Conservation (phyloP, 192 early-diverging fungal genomes). For the Dispira simplex region DNA sequence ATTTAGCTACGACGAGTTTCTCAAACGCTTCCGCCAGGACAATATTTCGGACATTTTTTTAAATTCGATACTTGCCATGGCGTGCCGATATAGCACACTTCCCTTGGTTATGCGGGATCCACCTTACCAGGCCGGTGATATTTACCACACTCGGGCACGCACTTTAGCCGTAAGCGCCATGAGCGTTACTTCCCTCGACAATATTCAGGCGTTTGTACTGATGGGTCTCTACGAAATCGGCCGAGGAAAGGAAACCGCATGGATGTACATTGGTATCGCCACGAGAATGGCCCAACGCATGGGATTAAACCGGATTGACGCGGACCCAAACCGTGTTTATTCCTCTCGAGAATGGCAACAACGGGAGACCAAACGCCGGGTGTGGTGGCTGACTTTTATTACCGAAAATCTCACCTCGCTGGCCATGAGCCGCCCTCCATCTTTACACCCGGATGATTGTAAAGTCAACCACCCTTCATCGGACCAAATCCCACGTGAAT, state of each 20-base stretch:
- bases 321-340: not conserved
- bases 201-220: conserved; percentile 6
- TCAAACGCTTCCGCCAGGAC: not conserved
- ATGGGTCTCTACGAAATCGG: conserved; percentile 9
- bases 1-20: not conserved
- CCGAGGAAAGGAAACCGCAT: conserved; percentile 9
- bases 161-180: not conserved
- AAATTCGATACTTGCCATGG: not conserved
- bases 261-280: conserved; percentile 12
- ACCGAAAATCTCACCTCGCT: conserved; percentile 10
- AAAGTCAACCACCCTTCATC: conserved; percentile 5
- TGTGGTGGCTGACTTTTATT: conserved; percentile 11
- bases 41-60: conserved; percentile 2
- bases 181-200: conserved; percentile 4
- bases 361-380: not conserved
- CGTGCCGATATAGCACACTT: not conserved
- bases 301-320: conserved; percentile 6
- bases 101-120: conserved; percentile 3
- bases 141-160: not conserved
- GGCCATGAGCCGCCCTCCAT: conserved; percentile 7
- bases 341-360: conserved; percentile 5
- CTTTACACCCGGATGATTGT: conserved; percentile 10
- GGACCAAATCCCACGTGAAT: not conserved
- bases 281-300: conserved; percentile 10
- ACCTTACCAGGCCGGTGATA: conserved; percentile 3